Percentiles rank a stretch among this genome's conserved stretches.
phyloP scores from a whole-genome alignment of 495 filamentous ascomycete genomes.

The Aspergillus sclerotioniger region DNA sequence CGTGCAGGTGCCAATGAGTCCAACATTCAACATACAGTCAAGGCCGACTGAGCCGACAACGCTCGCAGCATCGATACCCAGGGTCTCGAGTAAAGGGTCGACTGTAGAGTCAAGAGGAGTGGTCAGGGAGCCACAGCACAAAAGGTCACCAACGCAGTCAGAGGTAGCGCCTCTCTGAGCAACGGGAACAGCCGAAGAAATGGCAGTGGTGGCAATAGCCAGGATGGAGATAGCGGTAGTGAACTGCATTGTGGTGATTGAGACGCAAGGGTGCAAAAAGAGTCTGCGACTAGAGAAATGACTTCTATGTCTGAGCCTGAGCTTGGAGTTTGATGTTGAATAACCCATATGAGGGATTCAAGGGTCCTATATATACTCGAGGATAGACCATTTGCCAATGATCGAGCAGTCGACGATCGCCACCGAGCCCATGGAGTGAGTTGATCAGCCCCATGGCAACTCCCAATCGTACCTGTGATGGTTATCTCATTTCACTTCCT shows the following conservation, averaged over 20 bases:
- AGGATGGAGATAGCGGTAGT: constrained; percentile 20
- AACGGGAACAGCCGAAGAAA: constrained; percentile 24
- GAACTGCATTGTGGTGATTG: constrained; percentile 31
- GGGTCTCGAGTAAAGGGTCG: constrained; percentile 74
- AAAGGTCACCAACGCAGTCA: constrained; percentile 27
- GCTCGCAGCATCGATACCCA: constrained; percentile 77
- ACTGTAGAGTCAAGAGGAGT: constrained; percentile 48
- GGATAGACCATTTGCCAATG: not conserved
- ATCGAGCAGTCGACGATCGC: not conserved
- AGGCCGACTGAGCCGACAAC: constrained; percentile 55
- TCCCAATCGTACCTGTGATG: constrained; percentile 5
- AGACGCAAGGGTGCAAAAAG: not conserved
- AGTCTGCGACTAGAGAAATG: constrained; percentile 1
- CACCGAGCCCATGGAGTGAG: not conserved
- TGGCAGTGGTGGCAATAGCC: constrained; percentile 19
- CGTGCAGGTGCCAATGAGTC: not conserved
- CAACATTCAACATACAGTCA: constrained; percentile 25
- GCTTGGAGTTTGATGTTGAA: constrained; percentile 11
- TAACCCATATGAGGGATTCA: constrained; percentile 1
- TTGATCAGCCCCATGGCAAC: not conserved
- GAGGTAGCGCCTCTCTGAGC: constrained; percentile 12
- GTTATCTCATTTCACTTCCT: constrained; percentile 2
- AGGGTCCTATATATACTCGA: constrained; percentile 21
- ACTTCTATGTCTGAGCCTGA: not conserved
- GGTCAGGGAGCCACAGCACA: constrained; percentile 35